These are phyloP conservation scores for Alternaria postmessia DNA, from an alignment of 2,329 filamentous ascomycete species.

Conservation along the genomic window DNA sequence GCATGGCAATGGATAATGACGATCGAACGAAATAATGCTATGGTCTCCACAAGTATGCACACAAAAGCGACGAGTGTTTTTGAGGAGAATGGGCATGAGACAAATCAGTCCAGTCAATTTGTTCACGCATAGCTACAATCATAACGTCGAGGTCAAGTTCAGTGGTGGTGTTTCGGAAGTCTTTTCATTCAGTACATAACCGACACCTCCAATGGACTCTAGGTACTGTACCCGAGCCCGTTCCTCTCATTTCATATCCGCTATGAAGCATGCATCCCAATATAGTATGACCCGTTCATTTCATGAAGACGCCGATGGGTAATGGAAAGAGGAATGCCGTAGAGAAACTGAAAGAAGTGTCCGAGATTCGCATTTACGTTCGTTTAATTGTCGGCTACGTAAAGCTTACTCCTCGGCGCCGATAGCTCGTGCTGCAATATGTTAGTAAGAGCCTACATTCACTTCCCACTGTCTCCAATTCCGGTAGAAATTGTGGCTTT, in stretches of 20 bases:
- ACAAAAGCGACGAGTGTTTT: neutral
- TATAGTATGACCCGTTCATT: conserved; percentile 41
- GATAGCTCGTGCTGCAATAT: conserved; percentile 46
- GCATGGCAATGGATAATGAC: neutral
- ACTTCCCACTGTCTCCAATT: neutral
- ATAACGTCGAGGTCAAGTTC: neutral
- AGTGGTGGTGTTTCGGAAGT: conserved; percentile 33
- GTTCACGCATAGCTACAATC: neutral
- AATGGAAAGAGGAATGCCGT: conserved; percentile 47
- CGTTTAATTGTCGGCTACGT: conserved; percentile 28
- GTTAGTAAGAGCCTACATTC: conserved; percentile 24
- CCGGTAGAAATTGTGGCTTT: neutral
- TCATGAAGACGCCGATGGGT: conserved; percentile 47
- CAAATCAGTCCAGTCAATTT: neutral
- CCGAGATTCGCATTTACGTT: conserved; percentile 36
- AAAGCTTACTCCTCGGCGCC: conserved; percentile 47
- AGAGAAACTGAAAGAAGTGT: conserved; percentile 42
- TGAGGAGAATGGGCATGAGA: neutral
- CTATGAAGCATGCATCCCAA: conserved; percentile 43
- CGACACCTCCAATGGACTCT: conserved; percentile 36
- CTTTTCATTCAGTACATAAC: conserved; percentile 50
- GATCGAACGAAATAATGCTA: neutral
- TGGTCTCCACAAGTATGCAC: neutral
- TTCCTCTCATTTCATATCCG: conserved; percentile 44
- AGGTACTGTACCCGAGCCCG: conserved; percentile 37